phyloP scores from a whole-genome alignment of 768 basidiomycete species.

The Leccinum ochraceum region DNA sequence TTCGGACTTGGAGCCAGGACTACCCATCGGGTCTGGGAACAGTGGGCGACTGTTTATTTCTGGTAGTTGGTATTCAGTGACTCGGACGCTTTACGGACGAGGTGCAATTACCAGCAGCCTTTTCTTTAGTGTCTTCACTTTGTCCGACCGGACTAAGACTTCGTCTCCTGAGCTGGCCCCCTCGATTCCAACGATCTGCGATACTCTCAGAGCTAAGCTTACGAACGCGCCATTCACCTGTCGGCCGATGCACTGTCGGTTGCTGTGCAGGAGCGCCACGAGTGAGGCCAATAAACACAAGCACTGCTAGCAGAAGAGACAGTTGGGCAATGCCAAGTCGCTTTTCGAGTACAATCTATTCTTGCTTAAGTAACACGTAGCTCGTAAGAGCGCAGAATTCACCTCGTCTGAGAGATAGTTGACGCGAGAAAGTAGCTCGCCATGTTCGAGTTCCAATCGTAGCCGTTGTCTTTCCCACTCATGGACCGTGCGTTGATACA shows the following conservation, averaged over 20 bases:
- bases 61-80: background rate
- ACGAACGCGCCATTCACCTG: conserved; percentile 57
- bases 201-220: conserved; percentile 59
- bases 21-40: conserved; percentile 1
- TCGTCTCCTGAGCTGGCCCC: conserved; percentile 24
- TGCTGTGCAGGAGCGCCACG: conserved; percentile 55
- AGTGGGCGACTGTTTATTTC: background rate
- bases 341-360: conserved; percentile 82
- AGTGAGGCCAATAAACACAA: conserved; percentile 86
- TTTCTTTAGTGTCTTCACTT: conserved; percentile 14
- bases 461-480: conserved; percentile 72
- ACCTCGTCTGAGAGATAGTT: conserved; percentile 84
- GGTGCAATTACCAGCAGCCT: conserved; percentile 12
- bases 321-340: conserved; percentile 88
- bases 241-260: conserved; percentile 21
- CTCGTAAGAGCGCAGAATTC: conserved; percentile 2
- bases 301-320: conserved; percentile 76
- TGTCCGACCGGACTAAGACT: conserved; percentile 33
- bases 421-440: conserved; percentile 66
- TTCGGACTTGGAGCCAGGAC: background rate
- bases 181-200: conserved; percentile 38
- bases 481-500: conserved; percentile 58
- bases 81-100: background rate
- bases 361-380: conserved; percentile 1
- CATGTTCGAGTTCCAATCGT: conserved; percentile 69